These are phyloP conservation scores for Dendryphion nanum DNA, from an alignment of 2,329 filamentous ascomycete species.

Conservation along the genomic window DNA sequence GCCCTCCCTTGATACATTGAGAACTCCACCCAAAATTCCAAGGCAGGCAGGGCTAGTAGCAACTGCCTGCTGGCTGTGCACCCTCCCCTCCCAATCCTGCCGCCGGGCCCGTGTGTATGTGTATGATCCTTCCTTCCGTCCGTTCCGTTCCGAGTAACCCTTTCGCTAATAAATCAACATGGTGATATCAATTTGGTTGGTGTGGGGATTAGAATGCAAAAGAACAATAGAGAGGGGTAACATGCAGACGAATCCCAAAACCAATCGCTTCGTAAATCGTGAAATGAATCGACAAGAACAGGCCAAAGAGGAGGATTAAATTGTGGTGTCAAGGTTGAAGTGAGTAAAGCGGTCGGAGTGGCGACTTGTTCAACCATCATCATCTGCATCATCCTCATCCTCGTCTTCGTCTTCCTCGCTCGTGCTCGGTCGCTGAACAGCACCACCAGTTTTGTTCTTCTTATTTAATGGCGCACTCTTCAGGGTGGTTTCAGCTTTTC, in stretches of 20 bases:
- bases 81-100: no score
- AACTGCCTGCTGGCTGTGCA: no score
- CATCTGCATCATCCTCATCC: slow-evolving; percentile 53
- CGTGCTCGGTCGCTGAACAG: slow-evolving; percentile 40
- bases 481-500: slow-evolving; percentile 32
- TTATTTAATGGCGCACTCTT: slow-evolving; percentile 41
- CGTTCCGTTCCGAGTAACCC: neutral
- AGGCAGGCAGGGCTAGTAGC: no score
- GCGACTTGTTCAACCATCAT: slow-evolving; percentile 32
- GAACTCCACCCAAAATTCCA: no score
- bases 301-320: slow-evolving; percentile 16
- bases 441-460: slow-evolving; percentile 48
- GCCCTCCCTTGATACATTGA: no score
- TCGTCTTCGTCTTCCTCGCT: slow-evolving; percentile 55
- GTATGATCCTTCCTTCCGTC: no score
- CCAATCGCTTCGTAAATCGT: slow-evolving; percentile 39
- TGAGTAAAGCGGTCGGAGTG: slow-evolving; percentile 3
- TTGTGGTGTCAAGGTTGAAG: slow-evolving; percentile 9
- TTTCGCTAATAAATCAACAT: neutral
- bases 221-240: slow-evolving; percentile 23
- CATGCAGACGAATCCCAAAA: slow-evolving; percentile 33
- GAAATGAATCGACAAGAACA: slow-evolving; percentile 14
- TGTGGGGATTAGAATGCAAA: slow-evolving; percentile 18
- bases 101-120: no score
- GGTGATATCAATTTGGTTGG: slow-evolving; percentile 28